Conservation (phyloP, 495 filamentous ascomycete species). For the Hyphodiscus hymeniophilus region DNA sequence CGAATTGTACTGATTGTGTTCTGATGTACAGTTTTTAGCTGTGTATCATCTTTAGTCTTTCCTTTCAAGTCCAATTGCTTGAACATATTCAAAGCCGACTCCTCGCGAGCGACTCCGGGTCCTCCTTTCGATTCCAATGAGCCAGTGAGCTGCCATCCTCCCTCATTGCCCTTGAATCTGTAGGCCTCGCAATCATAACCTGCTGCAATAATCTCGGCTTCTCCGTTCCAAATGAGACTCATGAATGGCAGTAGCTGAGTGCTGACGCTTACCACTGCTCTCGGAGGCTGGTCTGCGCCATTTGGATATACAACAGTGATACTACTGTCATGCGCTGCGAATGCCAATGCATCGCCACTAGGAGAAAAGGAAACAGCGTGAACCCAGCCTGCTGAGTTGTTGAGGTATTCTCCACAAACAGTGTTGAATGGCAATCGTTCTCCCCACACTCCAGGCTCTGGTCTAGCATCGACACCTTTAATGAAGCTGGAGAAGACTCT, state of each 20-base stretch:
- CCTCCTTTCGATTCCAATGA: slow-evolving; percentile 77
- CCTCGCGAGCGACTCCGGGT: slow-evolving; percentile 42
- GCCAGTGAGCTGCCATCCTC: slow-evolving; percentile 80
- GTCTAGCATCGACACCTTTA: slow-evolving; percentile 84
- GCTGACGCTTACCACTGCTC: slow-evolving; percentile 76
- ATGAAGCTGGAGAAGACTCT: slow-evolving; percentile 93
- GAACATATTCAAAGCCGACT: slow-evolving; percentile 97
- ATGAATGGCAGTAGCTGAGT: slow-evolving; percentile 87
- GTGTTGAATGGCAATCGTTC: slow-evolving; percentile 95
- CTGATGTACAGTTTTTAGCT: slow-evolving; percentile 92
- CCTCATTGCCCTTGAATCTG: slow-evolving; percentile 71
- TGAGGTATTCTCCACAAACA: slow-evolving; percentile 91
- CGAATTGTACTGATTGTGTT: slow-evolving; percentile 88
- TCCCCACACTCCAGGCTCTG: slow-evolving; percentile 86
- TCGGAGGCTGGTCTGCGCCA: slow-evolving; percentile 83
- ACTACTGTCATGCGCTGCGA: slow-evolving; percentile 88
- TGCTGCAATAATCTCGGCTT: slow-evolving; percentile 90
- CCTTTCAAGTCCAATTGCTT: slow-evolving; percentile 96
- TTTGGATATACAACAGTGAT: slow-evolving; percentile 94
- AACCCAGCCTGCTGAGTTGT: slow-evolving; percentile 94
- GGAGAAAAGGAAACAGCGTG: slow-evolving; percentile 88
- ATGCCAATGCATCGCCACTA: slow-evolving; percentile 83
- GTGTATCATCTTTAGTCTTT: slow-evolving; percentile 78
- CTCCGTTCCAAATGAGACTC: slow-evolving; percentile 85
- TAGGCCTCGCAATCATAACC: slow-evolving; percentile 96